These are phyloP conservation scores for Elsinoe australis DNA, from an alignment of 2,329 filamentous ascomycete genomes.

Conservation along the genomic window DNA sequence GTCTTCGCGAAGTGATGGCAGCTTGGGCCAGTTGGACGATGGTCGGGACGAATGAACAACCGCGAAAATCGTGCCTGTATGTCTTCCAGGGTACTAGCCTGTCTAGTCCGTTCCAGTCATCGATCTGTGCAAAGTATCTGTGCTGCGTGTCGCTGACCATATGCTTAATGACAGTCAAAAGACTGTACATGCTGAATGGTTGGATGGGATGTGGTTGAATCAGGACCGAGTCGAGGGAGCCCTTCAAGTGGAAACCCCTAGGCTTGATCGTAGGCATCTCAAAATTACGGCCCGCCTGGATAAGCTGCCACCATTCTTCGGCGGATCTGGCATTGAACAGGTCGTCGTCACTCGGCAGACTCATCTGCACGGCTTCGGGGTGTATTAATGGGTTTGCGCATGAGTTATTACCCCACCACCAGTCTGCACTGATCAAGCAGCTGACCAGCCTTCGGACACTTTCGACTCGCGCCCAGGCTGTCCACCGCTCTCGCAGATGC, in stretches of 20 bases:
- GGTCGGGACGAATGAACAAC: constrained; percentile 34
- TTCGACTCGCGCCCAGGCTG: constrained; percentile 47
- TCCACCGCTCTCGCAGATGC: constrained; percentile 41
- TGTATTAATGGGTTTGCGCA: constrained; percentile 18
- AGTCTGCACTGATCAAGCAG: constrained; percentile 19
- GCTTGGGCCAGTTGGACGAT: constrained; percentile 32
- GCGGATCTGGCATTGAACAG: constrained; percentile 19
- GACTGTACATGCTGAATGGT: constrained; percentile 17
- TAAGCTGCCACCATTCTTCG: constrained; percentile 18
- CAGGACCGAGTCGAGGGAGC: constrained; percentile 19
- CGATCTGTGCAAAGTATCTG: constrained; percentile 19
- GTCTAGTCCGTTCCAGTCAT: constrained; percentile 20
- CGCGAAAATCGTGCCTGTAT: constrained; percentile 43
- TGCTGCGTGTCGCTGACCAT: constrained; percentile 21
- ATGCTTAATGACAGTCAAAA: constrained; percentile 20
- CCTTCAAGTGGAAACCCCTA: constrained; percentile 19
- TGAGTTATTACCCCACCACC: constrained; percentile 21
- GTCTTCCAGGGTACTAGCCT: constrained; percentile 29
- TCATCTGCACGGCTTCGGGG: constrained; percentile 19
- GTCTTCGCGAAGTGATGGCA: constrained; percentile 38
- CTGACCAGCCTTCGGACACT: constrained; percentile 28
- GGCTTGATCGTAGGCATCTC: constrained; percentile 19
- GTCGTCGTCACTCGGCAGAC: constrained; percentile 19
- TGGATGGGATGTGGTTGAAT: constrained; percentile 19
- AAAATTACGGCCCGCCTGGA: constrained; percentile 17